phyloP scores from a whole-genome alignment of 345 rosid species.

The Salix suchowensis region DNA sequence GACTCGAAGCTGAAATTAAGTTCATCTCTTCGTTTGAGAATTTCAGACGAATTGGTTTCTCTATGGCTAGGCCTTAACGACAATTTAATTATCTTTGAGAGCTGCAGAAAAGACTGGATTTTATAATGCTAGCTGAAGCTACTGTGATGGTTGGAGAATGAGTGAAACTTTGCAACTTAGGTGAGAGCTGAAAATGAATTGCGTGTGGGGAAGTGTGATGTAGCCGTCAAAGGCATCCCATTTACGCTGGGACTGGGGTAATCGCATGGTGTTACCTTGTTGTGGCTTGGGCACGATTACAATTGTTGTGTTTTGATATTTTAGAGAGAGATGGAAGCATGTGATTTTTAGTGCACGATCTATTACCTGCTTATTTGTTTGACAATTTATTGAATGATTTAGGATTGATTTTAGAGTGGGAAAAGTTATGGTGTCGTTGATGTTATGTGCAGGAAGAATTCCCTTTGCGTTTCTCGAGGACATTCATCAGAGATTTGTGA shows the following conservation, averaged over 20 bases:
- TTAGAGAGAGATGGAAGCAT: neutral
- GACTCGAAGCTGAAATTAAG: neutral
- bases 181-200: neutral
- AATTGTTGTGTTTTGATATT: neutral
- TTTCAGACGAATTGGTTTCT: no score
- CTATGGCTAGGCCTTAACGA: no score
- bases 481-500: constrained; percentile 87
- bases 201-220: neutral
- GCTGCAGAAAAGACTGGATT: neutral
- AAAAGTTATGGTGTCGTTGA: neutral
- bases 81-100: no score
- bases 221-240: neutral
- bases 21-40: neutral
- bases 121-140: neutral
- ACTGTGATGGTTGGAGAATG: neutral
- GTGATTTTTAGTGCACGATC: neutral
- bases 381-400: neutral
- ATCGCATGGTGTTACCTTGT: no score
- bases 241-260: neutral
- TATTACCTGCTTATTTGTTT: neutral
- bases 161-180: neutral
- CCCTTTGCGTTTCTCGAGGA: constrained; percentile 94
- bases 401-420: neutral
- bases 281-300: neutral
- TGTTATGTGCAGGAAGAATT: constrained; percentile 51